Conservation (phyloP, 2,329 filamentous ascomycete genomes). For the Ophiocordyceps camponoti-rufipedis region DNA sequence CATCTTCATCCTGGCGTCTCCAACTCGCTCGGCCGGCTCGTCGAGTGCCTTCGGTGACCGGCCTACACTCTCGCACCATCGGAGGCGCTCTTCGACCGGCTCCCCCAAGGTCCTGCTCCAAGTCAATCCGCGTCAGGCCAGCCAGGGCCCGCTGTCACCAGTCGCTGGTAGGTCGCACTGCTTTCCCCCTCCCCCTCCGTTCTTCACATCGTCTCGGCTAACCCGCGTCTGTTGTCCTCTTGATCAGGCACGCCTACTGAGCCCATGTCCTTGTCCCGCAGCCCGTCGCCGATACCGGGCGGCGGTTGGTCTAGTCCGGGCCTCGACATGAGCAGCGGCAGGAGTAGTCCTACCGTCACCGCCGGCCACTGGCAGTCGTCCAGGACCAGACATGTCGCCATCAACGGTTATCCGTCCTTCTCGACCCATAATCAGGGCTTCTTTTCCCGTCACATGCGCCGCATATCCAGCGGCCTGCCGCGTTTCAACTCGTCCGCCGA, state of each 20-base stretch:
- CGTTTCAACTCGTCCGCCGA: constrained; percentile 39
- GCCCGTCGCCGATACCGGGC: constrained; percentile 66
- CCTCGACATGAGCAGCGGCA: constrained; percentile 53
- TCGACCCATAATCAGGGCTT: constrained; percentile 70
- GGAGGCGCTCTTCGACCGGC: constrained; percentile 28
- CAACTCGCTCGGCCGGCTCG: constrained; percentile 29
- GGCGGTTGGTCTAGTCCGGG: constrained; percentile 82
- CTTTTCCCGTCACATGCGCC: constrained; percentile 69
- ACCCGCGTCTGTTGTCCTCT: not conserved
- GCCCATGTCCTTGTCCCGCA: constrained; percentile 71
- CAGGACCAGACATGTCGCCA: constrained; percentile 55
- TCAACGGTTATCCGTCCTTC: constrained; percentile 62
- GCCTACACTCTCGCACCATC: constrained; percentile 27
- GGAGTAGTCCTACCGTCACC: constrained; percentile 43
- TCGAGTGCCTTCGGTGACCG: constrained; percentile 34
- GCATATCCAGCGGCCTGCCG: constrained; percentile 62
- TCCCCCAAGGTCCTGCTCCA: constrained; percentile 12
- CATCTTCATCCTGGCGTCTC: constrained; percentile 29
- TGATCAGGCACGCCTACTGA: constrained; percentile 32
- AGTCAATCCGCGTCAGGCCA: constrained; percentile 12
- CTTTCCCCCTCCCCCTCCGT: not conserved
- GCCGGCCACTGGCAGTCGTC: constrained; percentile 69
- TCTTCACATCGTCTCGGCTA: not conserved
- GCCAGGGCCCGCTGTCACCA: constrained; percentile 24
- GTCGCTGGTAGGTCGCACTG: constrained; percentile 32